phyloP scores from a whole-genome alignment of 2,329 filamentous ascomycete species.

The Ilyonectria mors-panacis region DNA sequence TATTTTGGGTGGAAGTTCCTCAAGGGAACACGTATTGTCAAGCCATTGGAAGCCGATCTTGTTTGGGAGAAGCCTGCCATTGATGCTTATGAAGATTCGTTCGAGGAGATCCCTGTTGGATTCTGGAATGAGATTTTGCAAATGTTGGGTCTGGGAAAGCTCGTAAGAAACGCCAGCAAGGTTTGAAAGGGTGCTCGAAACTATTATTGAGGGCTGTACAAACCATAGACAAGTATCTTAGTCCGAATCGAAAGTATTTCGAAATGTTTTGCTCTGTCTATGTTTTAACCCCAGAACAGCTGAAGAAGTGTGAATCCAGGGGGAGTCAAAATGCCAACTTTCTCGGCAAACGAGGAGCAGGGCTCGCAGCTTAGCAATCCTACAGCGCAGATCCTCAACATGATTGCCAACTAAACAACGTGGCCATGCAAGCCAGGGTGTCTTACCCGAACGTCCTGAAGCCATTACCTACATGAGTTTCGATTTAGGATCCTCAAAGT shows the following conservation, averaged over 20 bases:
- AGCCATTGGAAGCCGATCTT: slow-evolving; percentile 29
- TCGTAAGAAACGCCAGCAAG: slow-evolving; percentile 3
- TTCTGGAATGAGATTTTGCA: slow-evolving; percentile 30
- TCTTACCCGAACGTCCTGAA: too few species aligned
- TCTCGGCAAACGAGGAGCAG: too few species aligned
- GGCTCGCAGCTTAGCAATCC: background rate
- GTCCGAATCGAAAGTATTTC: too few species aligned
- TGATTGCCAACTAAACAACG: background rate
- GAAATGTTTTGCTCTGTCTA: too few species aligned
- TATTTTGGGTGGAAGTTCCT: slow-evolving; percentile 34
- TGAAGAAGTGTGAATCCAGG: too few species aligned
- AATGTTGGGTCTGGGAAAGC: slow-evolving; percentile 27
- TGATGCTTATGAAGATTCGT: slow-evolving; percentile 32
- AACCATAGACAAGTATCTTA: too few species aligned
- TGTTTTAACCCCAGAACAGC: too few species aligned
- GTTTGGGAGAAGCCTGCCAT: slow-evolving; percentile 35
- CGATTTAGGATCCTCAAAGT: too few species aligned
- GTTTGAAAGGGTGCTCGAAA: background rate
- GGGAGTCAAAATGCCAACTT: too few species aligned
- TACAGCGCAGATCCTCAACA: background rate
- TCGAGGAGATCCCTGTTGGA: slow-evolving; percentile 26
- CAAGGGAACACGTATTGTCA: slow-evolving; percentile 32
- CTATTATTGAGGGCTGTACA: background rate
- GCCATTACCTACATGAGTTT: too few species aligned
- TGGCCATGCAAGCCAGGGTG: background rate